These are phyloP conservation scores for Pisolithus orientalis DNA, from an alignment of 768 basidiomycete species.

Conservation along the genomic window DNA sequence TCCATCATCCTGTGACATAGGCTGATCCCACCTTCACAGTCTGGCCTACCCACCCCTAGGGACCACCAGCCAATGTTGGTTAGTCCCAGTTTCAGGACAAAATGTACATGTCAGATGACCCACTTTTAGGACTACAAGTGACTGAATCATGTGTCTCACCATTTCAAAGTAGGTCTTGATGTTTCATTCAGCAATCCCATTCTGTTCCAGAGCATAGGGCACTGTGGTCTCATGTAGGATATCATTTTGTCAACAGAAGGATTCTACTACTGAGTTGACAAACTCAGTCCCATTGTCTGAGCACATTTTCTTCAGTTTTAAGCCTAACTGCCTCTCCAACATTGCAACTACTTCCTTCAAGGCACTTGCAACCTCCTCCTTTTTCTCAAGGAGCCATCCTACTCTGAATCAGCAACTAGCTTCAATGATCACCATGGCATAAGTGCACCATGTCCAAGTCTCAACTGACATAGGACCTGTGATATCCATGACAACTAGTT, in stretches of 20 bases:
- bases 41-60: no score
- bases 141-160: neutral
- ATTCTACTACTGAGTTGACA: neutral
- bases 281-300: constrained; percentile 13
- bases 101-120: no score
- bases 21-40: no score
- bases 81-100: no score
- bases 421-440: constrained; percentile 6
- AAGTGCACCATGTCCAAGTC: constrained; percentile 3
- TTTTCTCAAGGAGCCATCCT: constrained; percentile 8
- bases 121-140: no score
- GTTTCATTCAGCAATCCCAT: constrained; percentile 14
- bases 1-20: no score
- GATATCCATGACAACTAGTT: constrained; percentile 5
- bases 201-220: constrained; percentile 20
- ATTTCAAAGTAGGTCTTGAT: neutral
- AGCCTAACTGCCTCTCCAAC: constrained; percentile 1
- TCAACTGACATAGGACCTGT: constrained; percentile 12
- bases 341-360: constrained; percentile 7
- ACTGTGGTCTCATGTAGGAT: constrained; percentile 8
- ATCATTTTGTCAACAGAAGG: constrained; percentile 1
- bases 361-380: constrained; percentile 4
- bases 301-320: neutral
- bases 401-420: constrained; percentile 5
- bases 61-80: no score